A percentile compares a stretch with the other conserved stretches of the same genome.
Evolutionary conservation across 768 basidiomycete genomes (phyloP).

Genomic region (Boletus huronensis): DNA sequence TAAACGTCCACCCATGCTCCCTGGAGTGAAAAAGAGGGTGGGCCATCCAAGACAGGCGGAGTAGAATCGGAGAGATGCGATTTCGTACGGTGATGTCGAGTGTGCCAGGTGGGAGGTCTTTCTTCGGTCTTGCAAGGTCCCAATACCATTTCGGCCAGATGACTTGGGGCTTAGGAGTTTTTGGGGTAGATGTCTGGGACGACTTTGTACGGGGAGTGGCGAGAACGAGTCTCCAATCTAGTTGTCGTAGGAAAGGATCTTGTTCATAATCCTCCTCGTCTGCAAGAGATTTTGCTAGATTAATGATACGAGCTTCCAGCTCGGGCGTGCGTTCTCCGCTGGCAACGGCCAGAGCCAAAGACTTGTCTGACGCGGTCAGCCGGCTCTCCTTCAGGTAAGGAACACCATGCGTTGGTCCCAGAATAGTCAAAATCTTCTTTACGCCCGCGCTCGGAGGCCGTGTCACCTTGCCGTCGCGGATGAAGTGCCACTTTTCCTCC

Average conservation of each 20-base stretch:
- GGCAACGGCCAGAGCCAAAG: conserved; percentile 48
- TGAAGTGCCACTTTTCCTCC: conserved; percentile 68
- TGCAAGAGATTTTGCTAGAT: conserved; percentile 39
- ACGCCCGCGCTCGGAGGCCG: conserved; percentile 44
- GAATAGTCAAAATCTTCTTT: conserved; percentile 41
- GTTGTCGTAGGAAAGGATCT: conserved; percentile 59
- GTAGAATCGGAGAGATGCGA: conserved; percentile 77
- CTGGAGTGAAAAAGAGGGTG: conserved; percentile 83
- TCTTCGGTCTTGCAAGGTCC: conserved; percentile 78
- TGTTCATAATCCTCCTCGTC: conserved; percentile 19
- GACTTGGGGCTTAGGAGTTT: conserved; percentile 41
- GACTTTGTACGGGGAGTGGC: neutral
- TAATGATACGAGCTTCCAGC: conserved; percentile 35
- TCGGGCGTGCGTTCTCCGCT: conserved; percentile 37
- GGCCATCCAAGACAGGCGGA: conserved; percentile 83
- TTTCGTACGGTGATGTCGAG: conserved; percentile 85
- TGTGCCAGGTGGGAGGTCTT: conserved; percentile 60
- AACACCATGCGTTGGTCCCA: conserved; percentile 46
- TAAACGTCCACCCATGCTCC: conserved; percentile 89
- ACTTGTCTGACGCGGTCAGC: conserved; percentile 39
- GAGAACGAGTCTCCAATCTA: conserved; percentile 58
- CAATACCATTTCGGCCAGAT: conserved; percentile 98
- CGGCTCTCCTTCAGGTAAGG: conserved; percentile 41
- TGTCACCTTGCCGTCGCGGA: conserved; percentile 28
- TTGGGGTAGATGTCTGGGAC: conserved; percentile 1